A percentile compares a stretch with the other conserved stretches of the same genome.
These are phyloP conservation scores for Ganoderma sinense DNA, from an alignment of 1,284 basidiomycete genomes.

Conservation along the genomic window DNA sequence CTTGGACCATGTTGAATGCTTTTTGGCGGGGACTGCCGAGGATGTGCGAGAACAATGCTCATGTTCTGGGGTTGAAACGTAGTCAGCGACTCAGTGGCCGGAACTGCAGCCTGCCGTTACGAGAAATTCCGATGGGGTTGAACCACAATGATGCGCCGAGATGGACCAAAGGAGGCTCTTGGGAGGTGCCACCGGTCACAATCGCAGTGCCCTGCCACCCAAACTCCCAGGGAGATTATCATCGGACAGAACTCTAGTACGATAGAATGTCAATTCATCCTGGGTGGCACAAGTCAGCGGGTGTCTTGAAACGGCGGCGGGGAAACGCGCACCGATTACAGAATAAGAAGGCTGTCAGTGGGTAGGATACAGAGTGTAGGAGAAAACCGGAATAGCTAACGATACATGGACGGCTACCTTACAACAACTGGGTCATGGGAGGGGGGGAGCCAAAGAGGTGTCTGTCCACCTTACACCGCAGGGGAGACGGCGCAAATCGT, in stretches of 20 bases:
- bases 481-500: background rate
- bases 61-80: background rate
- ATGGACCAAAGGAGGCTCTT: background rate
- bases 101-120: background rate
- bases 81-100: background rate
- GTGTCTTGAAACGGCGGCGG: background rate
- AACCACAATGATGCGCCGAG: constrained; percentile 4
- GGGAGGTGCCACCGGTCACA: constrained; percentile 5
- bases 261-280: background rate
- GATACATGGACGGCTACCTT: background rate
- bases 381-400: background rate
- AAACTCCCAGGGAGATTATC: background rate
- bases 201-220: background rate
- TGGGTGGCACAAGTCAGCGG: background rate
- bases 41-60: background rate
- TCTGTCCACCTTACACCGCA: background rate
- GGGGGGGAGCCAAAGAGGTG: background rate
- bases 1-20: background rate
- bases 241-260: constrained; percentile 5
- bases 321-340: background rate
- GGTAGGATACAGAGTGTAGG: background rate
- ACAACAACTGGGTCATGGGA: background rate
- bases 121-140: background rate
- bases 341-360: background rate
- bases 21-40: background rate